A percentile compares a stretch with the other conserved stretches of the same genome.
Evolutionary conservation across 2,329 filamentous ascomycete species (phyloP).

Genomic region (Cryphonectria japonica): DNA sequence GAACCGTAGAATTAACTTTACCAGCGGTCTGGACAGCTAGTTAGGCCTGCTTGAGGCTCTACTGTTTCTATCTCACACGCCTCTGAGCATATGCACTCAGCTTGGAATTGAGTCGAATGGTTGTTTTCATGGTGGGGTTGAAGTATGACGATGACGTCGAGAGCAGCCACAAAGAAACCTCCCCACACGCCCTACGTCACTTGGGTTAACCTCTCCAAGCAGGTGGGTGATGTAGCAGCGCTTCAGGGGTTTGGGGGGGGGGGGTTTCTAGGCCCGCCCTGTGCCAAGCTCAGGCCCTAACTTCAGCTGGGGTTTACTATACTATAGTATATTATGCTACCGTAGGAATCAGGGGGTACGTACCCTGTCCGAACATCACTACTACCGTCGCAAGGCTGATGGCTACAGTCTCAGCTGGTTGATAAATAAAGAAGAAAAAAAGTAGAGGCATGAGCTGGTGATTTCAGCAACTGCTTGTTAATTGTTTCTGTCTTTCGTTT

Average conservation of each 20-base stretch:
- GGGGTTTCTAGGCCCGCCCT: no score
- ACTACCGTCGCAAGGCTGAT: no score
- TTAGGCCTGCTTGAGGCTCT: background rate
- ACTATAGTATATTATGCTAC: no score
- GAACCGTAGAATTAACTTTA: background rate
- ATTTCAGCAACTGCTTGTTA: no score
- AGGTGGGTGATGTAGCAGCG: background rate
- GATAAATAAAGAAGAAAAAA: no score
- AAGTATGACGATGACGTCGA: background rate
- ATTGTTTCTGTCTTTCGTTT: no score
- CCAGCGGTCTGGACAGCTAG: background rate
- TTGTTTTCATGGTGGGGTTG: background rate
- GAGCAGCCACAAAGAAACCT: background rate
- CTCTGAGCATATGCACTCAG: background rate
- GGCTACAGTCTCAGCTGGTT: no score
- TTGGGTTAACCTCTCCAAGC: background rate
- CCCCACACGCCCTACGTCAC: constrained; percentile 1
- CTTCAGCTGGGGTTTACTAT: no score
- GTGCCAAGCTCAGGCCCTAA: no score
- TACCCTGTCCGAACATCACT: no score
- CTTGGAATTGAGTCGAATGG: background rate
- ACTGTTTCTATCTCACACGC: background rate
- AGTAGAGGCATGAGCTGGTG: no score
- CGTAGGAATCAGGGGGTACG: no score
- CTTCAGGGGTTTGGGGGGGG: background rate